Conservation (phyloP, 2,329 filamentous ascomycete species). For the Xylaria digitata region DNA sequence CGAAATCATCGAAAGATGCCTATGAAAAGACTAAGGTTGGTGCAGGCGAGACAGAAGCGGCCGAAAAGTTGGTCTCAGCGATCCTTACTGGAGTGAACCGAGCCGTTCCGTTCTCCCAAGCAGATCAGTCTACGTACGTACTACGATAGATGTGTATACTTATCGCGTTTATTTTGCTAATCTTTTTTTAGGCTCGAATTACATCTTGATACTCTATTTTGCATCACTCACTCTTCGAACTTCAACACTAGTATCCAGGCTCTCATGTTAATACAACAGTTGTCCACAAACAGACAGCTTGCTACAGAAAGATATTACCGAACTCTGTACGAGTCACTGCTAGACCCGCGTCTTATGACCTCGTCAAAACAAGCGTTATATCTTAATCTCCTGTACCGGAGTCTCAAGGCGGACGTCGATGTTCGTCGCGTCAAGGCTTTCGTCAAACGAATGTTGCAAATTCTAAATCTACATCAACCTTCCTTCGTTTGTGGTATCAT, state of each 20-base stretch:
- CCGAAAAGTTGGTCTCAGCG: constrained; percentile 91
- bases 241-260: constrained; percentile 99
- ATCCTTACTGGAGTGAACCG: constrained; percentile 95
- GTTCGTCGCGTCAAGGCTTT: constrained; percentile 94
- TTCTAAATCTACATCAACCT: constrained; percentile 88
- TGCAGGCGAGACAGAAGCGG: constrained; percentile 72
- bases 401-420: constrained; percentile 90
- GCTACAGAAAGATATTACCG: constrained; percentile 93
- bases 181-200: constrained; percentile 72
- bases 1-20: constrained; percentile 51
- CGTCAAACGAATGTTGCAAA: constrained; percentile 89
- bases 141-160: constrained; percentile 5
- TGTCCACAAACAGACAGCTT: constrained; percentile 82
- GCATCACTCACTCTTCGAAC: constrained; percentile 96
- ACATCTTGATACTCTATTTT: constrained; percentile 93
- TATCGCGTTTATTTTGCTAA: constrained; percentile 40
- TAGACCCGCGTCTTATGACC: constrained; percentile 86
- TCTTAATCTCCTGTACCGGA: constrained; percentile 88
- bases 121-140: constrained; percentile 77
- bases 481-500: constrained; percentile 94
- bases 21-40: constrained; percentile 50
- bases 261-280: constrained; percentile 92
- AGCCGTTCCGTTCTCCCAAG: constrained; percentile 89
- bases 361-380: constrained; percentile 97
- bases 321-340: constrained; percentile 91